Base-by-base conservation (phyloP, 2,329 filamentous ascomycete species). In the Hypoxylon rubiginosum region DNA sequence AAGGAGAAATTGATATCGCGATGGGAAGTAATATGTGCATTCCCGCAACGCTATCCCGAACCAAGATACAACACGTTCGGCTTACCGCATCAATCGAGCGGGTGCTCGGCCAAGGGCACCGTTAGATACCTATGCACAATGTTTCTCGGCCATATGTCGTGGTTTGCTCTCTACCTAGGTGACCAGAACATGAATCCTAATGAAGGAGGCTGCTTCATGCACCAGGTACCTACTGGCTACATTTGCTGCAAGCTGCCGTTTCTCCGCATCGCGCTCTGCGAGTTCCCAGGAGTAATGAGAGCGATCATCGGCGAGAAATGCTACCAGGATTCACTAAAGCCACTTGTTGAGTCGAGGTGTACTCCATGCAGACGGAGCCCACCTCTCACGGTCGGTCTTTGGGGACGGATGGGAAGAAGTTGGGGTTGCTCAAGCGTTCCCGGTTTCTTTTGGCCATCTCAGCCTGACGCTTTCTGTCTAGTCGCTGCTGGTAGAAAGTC, bases 351-450 rank as follows among this genome's bases (percentile, higher is more conserved):
- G 58, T 19, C 58, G 54, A 58, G n/a, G 36, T 10, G 19, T 51
- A 39, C 48, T 49, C 34, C 36, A 36, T 41, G 48, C 26, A 60
- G 34, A 49, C 13, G 19, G 8, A 48, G 45, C 43, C 57, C 17
- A 41, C 36, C 19, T 60, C 48, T 71, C 56, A 76, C 48, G 74
- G 73, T 19, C 72, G 56, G 52, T 69, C 69, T 60, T 88, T 91
- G 1, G 95, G 95, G 0, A 96, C 93, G 45, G 92, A 91, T 1
- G 96, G 96, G 75, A 98, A 98, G 64, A 91, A 88, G 26, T 85
- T 87, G 1, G 93, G 92, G 75, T 94, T 91, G 68, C 88, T 90
- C 65, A 97, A 79, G 48, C 93, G 88, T 77, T 97, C 93, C 46
- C 90, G 88, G 74, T 95, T 96, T 56, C 92, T 85, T 79, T 90